Evolutionary conservation across 78 protist genomes (phyloP).

Genomic region (Pirum gemmata): DNA sequence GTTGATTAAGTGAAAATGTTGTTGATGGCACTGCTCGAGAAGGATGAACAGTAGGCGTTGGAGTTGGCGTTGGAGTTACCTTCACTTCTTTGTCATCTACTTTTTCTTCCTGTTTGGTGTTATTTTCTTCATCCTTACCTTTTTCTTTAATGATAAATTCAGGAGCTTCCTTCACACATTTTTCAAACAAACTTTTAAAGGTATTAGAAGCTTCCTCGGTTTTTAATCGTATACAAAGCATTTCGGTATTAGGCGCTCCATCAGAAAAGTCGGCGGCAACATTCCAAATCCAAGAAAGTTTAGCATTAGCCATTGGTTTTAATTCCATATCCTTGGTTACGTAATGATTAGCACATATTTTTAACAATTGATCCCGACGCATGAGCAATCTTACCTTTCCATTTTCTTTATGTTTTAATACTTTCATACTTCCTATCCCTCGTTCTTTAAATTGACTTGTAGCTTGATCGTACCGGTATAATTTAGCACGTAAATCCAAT

Average conservation of each 20-base stretch:
- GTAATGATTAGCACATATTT: background rate
- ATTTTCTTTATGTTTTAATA: background rate
- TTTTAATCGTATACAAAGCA: background rate
- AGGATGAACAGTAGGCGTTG: no score
- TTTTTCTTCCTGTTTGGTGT: background rate
- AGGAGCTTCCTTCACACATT: background rate
- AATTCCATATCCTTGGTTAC: background rate
- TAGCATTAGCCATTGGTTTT: background rate
- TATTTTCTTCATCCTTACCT: background rate
- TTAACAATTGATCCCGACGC: background rate
- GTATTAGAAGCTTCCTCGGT: background rate
- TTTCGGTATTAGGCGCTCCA: background rate
- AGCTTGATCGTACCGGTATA: background rate
- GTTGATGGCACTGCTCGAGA: no score
- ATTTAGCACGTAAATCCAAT: slow-evolving; percentile 4
- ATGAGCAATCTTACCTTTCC: background rate
- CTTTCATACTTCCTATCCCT: background rate
- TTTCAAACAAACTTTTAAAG: background rate
- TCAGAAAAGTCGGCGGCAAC: background rate
- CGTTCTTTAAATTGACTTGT: background rate
- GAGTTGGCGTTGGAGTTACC: no score
- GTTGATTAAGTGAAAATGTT: no score
- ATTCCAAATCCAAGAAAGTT: background rate
- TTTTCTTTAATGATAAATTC: background rate
- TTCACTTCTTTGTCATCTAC: background rate